Conservation (phyloP, 352 stramenopile genomes). For the Phytopythium ostracodes region DNA sequence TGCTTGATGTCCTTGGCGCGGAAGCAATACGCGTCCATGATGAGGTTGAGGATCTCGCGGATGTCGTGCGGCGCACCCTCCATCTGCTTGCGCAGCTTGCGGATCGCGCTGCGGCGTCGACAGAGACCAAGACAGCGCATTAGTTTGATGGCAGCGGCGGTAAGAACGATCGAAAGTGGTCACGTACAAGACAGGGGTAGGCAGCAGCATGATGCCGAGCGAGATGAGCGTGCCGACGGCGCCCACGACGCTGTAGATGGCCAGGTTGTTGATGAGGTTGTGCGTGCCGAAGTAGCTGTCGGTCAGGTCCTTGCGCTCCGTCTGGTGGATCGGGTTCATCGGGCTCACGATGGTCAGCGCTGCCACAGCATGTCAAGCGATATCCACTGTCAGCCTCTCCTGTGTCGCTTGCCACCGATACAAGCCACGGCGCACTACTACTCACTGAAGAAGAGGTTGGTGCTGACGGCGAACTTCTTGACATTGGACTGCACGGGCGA, state of each 20-base stretch:
- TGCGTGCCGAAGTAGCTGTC: conserved; percentile 38
- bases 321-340: conserved; percentile 57
- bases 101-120: conserved; percentile 34
- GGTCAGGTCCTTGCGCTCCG: conserved; percentile 41
- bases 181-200: conserved; percentile 62
- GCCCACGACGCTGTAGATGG: conserved; percentile 62
- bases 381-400: conserved; percentile 1
- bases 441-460: conserved; percentile 80
- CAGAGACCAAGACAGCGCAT: neutral
- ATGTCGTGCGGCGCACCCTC: conserved; percentile 50
- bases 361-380: conserved; percentile 13
- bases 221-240: conserved; percentile 59
- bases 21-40: conserved; percentile 80
- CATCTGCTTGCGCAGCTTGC: conserved; percentile 42
- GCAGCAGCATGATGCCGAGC: conserved; percentile 49
- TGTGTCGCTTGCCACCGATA: neutral
- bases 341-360: conserved; percentile 58
- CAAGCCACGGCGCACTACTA: neutral
- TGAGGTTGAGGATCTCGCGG: conserved; percentile 71
- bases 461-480: conserved; percentile 75
- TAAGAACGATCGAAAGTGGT: too few relatives aligned
- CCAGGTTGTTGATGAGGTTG: conserved; percentile 63
- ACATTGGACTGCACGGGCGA: conserved; percentile 62
- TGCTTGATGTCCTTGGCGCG: conserved; percentile 64
- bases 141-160: too few relatives aligned